Evolutionary conservation across 108 stramenopile species (phyloP), one percentile per base, ranked within the genome.

Genomic region (Discostella pseudostelligera): DNA sequence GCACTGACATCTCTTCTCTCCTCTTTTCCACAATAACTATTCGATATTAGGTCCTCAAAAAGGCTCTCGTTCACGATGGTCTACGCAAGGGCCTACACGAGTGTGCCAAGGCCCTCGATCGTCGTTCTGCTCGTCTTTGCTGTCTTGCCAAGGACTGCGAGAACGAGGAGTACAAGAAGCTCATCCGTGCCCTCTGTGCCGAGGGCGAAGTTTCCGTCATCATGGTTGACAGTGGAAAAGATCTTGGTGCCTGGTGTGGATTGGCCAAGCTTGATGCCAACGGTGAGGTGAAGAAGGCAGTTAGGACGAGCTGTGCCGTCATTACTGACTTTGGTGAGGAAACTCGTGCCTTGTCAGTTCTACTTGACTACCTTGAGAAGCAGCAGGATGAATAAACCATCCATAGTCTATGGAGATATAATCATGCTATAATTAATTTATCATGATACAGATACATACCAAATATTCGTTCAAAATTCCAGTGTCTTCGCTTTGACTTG

Each of bases 291-390:
- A 96, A 90, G 83, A 98, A 98, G 93, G 98, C 96, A 13, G 97
- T 98, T 50, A 87, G 96, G 49, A 96, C 95, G 59, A 94, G 92
- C 29, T 96, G 93, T 71, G 96, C 97, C 35, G 98, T 97, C 49
- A 92, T 99, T 64, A 98, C 99, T 43, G 98, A 99, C 72, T 99
- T 98, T 70, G 99, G 99, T 35, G 97, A 98, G 80, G 97, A 98
- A 75, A 95, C 96, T 24, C 88, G 84, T 64, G 97, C 97, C 26
- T 85, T 99, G 49, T 82, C 84, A 25, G 87, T 97, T 39, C 94
- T 99, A 20, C 84, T 98, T 21, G 95, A 97, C 63, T 97, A 96
- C 84, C 94, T 99, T 56, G 89, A 97, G 88, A 96, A 96, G 74
- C 92, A 95, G 62, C 88, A 88, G 20, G 92, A 92, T 56, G 86